Evolutionary conservation across 2,329 filamentous ascomycete species (phyloP).

Genomic region (Ophiostoma novo-ulmi): DNA sequence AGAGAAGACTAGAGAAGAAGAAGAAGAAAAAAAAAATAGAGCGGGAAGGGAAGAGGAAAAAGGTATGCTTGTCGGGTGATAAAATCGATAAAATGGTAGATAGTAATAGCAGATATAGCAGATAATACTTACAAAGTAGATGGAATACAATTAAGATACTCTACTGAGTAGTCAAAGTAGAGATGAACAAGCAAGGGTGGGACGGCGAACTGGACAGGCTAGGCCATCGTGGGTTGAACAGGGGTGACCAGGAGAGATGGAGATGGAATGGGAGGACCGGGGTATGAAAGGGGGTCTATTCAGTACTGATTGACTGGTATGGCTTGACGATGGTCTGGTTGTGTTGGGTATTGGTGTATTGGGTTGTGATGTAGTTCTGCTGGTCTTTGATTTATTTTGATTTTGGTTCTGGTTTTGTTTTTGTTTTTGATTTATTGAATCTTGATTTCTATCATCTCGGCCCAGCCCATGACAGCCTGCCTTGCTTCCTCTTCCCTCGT

Average conservation of each 20-base stretch:
- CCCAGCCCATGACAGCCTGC: neutral
- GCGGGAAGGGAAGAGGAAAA: slow-evolving; percentile 7
- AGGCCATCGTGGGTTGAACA: slow-evolving; percentile 14
- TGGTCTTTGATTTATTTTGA: no score
- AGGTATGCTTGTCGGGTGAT: neutral
- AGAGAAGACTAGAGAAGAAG: neutral
- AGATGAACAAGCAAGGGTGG: slow-evolving; percentile 9
- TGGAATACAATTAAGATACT: neutral
- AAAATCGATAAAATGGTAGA: slow-evolving; percentile 14
- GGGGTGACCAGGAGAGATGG: neutral
- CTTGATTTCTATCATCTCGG: neutral
- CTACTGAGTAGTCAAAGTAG: neutral
- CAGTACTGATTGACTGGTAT: neutral
- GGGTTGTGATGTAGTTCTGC: neutral
- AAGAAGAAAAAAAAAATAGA: slow-evolving; percentile 14
- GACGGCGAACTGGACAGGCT: slow-evolving; percentile 11
- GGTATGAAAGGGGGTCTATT: neutral
- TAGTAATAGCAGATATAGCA: neutral
- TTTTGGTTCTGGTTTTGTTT: no score
- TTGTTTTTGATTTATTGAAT: neutral
- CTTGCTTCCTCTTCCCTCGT: neutral
- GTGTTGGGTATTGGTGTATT: neutral
- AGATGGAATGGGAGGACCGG: neutral
- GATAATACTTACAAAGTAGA: neutral
- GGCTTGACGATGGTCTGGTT: neutral